A percentile compares a stretch with the other conserved stretches of the same genome.
Evolutionary conservation across 345 rosid species (phyloP).

Genomic region (Eucalyptus regnans): DNA sequence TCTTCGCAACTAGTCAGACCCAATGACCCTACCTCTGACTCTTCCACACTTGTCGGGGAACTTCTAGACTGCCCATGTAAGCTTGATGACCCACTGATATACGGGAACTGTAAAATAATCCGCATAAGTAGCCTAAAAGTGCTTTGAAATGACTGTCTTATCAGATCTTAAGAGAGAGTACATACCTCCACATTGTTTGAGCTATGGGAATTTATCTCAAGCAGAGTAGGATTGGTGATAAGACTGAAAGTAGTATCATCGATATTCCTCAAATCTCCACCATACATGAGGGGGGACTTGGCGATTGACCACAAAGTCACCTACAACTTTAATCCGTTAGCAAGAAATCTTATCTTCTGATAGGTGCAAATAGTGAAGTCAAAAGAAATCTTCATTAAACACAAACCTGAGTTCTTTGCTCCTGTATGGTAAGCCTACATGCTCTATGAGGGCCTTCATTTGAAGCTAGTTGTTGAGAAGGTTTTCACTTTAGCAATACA

Average conservation of each 20-base stretch:
- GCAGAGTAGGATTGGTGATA: slow-evolving; percentile 59
- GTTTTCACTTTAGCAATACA: not conserved
- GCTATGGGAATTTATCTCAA: slow-evolving; percentile 66
- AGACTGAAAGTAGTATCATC: slow-evolving; percentile 45
- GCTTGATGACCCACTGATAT: not conserved
- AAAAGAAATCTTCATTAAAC: not conserved
- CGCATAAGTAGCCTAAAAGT: not conserved
- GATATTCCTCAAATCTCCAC: slow-evolving; percentile 78
- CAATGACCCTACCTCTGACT: slow-evolving; percentile 14
- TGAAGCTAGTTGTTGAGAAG: slow-evolving; percentile 24
- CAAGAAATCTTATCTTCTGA: not conserved
- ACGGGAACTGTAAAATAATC: slow-evolving; percentile 14
- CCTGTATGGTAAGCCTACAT: slow-evolving; percentile 48
- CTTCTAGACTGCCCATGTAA: not conserved
- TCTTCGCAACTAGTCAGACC: slow-evolving; percentile 63
- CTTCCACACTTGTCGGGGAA: not conserved
- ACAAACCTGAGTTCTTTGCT: slow-evolving; percentile 73
- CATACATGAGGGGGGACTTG: slow-evolving; percentile 90
- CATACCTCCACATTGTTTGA: slow-evolving; percentile 63
- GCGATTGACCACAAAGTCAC: slow-evolving; percentile 94
- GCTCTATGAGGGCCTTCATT: slow-evolving; percentile 75
- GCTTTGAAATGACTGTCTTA: not conserved
- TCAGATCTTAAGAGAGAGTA: not conserved
- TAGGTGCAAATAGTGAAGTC: not conserved
- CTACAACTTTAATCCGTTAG: slow-evolving; percentile 15